Conservation (phyloP, 78 protist genomes). For the Isochrysis galbana region DNA sequence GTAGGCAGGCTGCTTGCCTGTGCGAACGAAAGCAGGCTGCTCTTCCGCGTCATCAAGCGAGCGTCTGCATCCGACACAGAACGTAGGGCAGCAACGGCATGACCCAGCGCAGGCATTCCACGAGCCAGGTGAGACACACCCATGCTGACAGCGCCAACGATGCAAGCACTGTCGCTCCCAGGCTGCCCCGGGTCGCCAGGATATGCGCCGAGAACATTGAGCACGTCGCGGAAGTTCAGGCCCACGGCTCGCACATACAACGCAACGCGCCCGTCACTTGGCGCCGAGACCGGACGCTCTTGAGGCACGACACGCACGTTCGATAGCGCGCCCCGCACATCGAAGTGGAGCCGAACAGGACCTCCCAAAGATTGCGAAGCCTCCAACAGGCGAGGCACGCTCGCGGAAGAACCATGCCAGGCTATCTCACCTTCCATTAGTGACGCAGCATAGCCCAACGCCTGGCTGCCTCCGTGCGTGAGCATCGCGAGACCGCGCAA, state of each 20-base stretch:
- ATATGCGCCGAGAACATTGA: not conserved
- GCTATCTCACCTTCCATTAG: no score
- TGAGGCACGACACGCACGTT: no score
- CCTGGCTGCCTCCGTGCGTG: no score
- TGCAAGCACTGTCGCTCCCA: not conserved
- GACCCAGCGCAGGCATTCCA: not conserved
- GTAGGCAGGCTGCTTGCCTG: not conserved
- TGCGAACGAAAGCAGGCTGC: not conserved
- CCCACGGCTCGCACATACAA: not conserved
- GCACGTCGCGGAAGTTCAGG: conserved; percentile 3
- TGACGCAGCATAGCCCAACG: no score
- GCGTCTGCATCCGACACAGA: not conserved
- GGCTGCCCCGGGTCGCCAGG: not conserved
- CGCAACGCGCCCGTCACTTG: no score
- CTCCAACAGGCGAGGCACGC: no score
- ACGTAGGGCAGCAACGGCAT: not conserved
- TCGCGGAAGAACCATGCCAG: no score
- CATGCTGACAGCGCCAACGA: not conserved
- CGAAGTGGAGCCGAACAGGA: no score
- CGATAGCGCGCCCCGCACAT: no score
- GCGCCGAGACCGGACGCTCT: no score
- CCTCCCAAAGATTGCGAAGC: no score
- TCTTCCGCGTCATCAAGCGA: not conserved
- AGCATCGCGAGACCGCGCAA: no score
- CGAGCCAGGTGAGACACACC: not conserved